Conservation (phyloP, 495 filamentous ascomycete species). For the Trichodelitschia bisporula region DNA sequence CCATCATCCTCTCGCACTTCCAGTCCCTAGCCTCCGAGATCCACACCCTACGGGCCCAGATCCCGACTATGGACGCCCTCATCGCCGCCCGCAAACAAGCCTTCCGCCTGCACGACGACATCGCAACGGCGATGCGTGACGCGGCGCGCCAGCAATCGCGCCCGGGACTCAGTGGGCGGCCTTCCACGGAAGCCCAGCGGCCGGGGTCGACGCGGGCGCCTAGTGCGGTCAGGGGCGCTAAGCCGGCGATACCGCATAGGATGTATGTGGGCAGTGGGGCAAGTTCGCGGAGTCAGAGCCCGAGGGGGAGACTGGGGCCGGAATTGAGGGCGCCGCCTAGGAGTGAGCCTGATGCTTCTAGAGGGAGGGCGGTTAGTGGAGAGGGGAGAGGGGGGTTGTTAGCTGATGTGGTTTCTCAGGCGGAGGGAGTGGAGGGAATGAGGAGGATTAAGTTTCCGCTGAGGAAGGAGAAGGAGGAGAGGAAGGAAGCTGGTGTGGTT, state of each 20-base stretch:
- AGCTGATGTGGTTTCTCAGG: no score
- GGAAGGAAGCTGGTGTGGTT: background rate
- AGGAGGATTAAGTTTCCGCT: background rate
- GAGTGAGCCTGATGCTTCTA: no score
- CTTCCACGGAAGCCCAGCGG: constrained; percentile 1
- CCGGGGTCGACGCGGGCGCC: constrained; percentile 5
- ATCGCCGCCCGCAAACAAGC: constrained; percentile 13
- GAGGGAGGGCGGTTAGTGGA: constrained; percentile 7
- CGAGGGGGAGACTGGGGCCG: background rate
- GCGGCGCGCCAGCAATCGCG: constrained; percentile 1
- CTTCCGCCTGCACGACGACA: constrained; percentile 12
- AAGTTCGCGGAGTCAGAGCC: background rate
- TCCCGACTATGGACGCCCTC: constrained; percentile 14
- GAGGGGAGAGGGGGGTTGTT: background rate
- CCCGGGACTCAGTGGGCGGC: constrained; percentile 7
- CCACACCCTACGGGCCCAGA: constrained; percentile 8
- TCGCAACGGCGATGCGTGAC: constrained; percentile 6
- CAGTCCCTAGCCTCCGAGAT: constrained; percentile 9
- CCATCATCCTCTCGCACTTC: constrained; percentile 10
- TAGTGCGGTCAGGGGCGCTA: background rate
- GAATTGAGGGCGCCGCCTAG: background rate
- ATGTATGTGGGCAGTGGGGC: no score
- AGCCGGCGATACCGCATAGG: background rate
- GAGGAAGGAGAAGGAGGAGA: background rate
- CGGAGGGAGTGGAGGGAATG: background rate